phyloP scores from a whole-genome alignment of 352 stramenopile genomes.

The Phytophthora cajani region DNA sequence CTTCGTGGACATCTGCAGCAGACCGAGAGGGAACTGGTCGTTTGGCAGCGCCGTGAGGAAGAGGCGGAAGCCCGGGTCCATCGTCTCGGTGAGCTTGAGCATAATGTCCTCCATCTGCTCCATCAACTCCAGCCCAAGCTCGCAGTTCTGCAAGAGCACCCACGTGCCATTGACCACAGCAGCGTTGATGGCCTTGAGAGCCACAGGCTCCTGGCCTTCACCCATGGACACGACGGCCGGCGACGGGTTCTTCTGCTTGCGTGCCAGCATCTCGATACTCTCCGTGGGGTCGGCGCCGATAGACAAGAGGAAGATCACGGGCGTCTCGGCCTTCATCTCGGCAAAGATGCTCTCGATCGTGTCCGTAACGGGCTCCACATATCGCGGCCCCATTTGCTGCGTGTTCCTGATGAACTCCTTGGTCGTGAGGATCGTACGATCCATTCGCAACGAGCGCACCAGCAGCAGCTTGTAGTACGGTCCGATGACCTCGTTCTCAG shows the following conservation, averaged over 20 bases:
- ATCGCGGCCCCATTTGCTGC: slow-evolving; percentile 95
- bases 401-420: slow-evolving; percentile 98
- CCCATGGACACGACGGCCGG: slow-evolving; percentile 97
- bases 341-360: slow-evolving; percentile 98
- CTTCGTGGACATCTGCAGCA: slow-evolving; percentile 99
- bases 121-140: slow-evolving; percentile 98
- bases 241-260: slow-evolving; percentile 97
- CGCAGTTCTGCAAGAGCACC: slow-evolving; percentile 98
- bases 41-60: slow-evolving; percentile 98
- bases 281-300: slow-evolving; percentile 98
- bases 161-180: slow-evolving; percentile 97
- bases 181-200: slow-evolving; percentile 96
- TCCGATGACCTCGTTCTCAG: slow-evolving; percentile 94
- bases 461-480: slow-evolving; percentile 97
- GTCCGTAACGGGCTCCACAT: slow-evolving; percentile 98
- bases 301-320: slow-evolving; percentile 98
- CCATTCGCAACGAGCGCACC: slow-evolving; percentile 96
- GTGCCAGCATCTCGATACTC: slow-evolving; percentile 96
- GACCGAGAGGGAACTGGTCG: slow-evolving; percentile 95
- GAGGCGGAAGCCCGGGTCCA: slow-evolving; percentile 96
- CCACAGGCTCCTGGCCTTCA: slow-evolving; percentile 98
- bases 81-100: slow-evolving; percentile 94
- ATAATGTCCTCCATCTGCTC: slow-evolving; percentile 98
- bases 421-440: slow-evolving; percentile 97
- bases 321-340: slow-evolving; percentile 95